Base-by-base conservation (phyloP, 108 stramenopile genomes). In the Conticribra weissflogii region DNA sequence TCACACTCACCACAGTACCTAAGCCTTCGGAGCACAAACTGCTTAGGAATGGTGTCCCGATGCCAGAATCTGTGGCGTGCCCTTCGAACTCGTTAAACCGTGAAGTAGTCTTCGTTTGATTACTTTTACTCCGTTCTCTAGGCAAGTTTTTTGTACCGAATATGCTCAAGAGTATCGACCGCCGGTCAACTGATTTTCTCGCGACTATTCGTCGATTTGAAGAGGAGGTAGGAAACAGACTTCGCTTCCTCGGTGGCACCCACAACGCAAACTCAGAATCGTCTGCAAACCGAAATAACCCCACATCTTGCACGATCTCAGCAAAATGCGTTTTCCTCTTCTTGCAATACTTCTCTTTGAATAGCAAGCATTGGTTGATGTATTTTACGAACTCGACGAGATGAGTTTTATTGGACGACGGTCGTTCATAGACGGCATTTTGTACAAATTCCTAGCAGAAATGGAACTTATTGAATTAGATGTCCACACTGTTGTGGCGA, bases 301-400 rank as follows among this genome's bases (percentile, higher is more conserved):
- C 25, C 18, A 59, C 69, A 21, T 81, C 80, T 49, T 75, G 67
- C 34, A 81, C 52, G 3, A 81, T 25, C 48, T 81, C 74, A 30
- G 72, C 8, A 22, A 75, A 70, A 23, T 74, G 68, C 9, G 46
- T 47, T 23, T 69, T 67, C 29, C 17, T 45, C 36, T 41, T 76
- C 15, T 3, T 24, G 2, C 56, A 31, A 50, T 19, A 19, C 29
- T 49, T 31, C 29, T 59, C 52, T 27, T 34, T 24, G 17, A 65
- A 9, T 23, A 59, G 50, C 5, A 51, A 53, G 27, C 29, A 27
- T 33, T 75, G 62, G 22, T 44, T 50, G 15, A 81, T 33, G 21
- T 36, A 16, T 50, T 49, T 76, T 27, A 81, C 56, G 45, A 76
- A 64, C 18, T 58, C 55, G 28, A 54, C 46, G 19, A 70, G 22